Percentiles rank a stretch among this genome's conserved stretches.
These are phyloP conservation scores for Penicillium goetzii DNA, from an alignment of 495 filamentous ascomycete species.

Conservation along the genomic window DNA sequence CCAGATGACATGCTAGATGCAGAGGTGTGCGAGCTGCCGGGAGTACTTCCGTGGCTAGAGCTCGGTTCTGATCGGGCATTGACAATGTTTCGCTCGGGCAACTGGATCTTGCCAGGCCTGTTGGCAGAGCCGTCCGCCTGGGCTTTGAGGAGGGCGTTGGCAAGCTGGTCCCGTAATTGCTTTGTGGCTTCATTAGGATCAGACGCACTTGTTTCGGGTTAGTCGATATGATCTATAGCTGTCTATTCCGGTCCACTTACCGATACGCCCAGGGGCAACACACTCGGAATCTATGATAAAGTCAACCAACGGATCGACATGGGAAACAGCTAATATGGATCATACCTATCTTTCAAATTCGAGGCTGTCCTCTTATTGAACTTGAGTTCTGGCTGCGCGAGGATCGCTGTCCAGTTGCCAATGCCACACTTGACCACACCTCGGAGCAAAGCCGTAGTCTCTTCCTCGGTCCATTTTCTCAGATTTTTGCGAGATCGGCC, in stretches of 20 bases:
- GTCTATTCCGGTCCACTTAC: slow-evolving; percentile 22
- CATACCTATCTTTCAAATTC: slow-evolving; percentile 80
- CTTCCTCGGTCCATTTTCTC: slow-evolving; percentile 80
- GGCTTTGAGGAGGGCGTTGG: slow-evolving; percentile 41
- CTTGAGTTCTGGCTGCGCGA: slow-evolving; percentile 70
- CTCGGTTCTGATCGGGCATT: slow-evolving; percentile 19
- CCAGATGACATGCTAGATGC: slow-evolving; percentile 30
- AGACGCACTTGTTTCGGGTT: slow-evolving; percentile 28
- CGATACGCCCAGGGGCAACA: slow-evolving; percentile 67
- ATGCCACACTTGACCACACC: slow-evolving; percentile 83
- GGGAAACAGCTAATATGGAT: not conserved
- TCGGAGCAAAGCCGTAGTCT: slow-evolving; percentile 74
- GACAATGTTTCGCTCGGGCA: slow-evolving; percentile 25
- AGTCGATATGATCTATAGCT: not conserved
- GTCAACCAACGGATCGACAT: not conserved
- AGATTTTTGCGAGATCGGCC: slow-evolving; percentile 52
- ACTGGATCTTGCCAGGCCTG: slow-evolving; percentile 30
- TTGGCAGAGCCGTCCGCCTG: slow-evolving; percentile 35
- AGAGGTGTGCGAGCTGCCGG: slow-evolving; percentile 20
- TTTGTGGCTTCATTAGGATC: slow-evolving; percentile 54
- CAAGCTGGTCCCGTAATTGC: slow-evolving; percentile 44
- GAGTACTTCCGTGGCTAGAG: slow-evolving; percentile 18
- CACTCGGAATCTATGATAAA: slow-evolving; percentile 61
- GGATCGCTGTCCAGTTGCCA: slow-evolving; percentile 84
- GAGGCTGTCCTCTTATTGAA: slow-evolving; percentile 78